Evolutionary conservation across 257 asterid species (phyloP).

Genomic region (Eucommia ulmoides): DNA sequence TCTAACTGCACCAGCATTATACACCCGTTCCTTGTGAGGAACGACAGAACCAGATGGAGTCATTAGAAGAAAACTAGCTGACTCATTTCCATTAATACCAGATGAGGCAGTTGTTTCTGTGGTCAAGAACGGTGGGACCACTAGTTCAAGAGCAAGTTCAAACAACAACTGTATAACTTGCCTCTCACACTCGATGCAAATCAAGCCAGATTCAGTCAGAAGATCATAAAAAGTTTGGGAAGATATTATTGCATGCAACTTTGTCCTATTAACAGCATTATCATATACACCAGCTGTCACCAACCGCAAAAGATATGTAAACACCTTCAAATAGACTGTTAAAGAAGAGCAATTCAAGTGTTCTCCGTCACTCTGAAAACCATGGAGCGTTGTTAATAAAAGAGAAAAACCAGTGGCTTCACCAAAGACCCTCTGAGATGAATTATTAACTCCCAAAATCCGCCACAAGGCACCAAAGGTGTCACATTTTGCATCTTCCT

Average conservation of each 20-base stretch:
- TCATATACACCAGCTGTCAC: slow-evolving; percentile 82
- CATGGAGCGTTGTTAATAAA: slow-evolving; percentile 74
- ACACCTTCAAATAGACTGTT: slow-evolving; percentile 40
- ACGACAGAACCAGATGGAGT: slow-evolving; percentile 56
- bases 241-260: slow-evolving; percentile 51
- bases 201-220: slow-evolving; percentile 73
- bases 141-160: slow-evolving; percentile 88
- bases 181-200: slow-evolving; percentile 84
- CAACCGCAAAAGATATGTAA: slow-evolving; percentile 75
- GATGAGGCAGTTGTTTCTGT: slow-evolving; percentile 42
- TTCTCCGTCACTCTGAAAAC: slow-evolving; percentile 62
- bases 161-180: slow-evolving; percentile 80
- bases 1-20: slow-evolving; percentile 86
- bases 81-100: slow-evolving; percentile 29
- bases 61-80: slow-evolving; percentile 48
- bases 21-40: slow-evolving; percentile 68
- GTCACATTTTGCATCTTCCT: slow-evolving; percentile 84
- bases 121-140: slow-evolving; percentile 70
- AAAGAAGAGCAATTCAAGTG: slow-evolving; percentile 27
- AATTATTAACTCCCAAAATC: slow-evolving; percentile 58
- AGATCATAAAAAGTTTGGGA: slow-evolving; percentile 87
- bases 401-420: slow-evolving; percentile 98
- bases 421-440: slow-evolving; percentile 97
- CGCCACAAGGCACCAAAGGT: slow-evolving; percentile 93
- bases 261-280: slow-evolving; percentile 69